Evolutionary conservation across 2,329 filamentous ascomycete species (phyloP), one percentile per base, ranked within the genome.

Genomic region (Akanthomyces muscarius): DNA sequence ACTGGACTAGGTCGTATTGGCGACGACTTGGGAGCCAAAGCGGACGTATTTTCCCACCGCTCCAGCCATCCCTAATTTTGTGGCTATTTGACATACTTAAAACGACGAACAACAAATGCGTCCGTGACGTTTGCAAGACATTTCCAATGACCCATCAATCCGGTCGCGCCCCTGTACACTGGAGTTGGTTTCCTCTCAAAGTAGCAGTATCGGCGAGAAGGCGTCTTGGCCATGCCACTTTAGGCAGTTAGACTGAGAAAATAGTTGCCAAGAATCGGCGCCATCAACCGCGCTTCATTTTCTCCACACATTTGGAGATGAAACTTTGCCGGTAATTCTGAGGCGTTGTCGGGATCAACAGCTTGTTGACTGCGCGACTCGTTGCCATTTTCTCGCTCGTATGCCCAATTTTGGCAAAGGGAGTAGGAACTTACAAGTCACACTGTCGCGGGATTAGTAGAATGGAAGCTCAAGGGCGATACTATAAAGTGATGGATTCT

Each of bases 161-260:
- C 5, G 13, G 16, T 41, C 38, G 14, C 16, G 38, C 36, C 28
- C 28, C 28, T 6, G 28, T 30, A 30, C 28, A 21, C 21, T 52
- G 14, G 16, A 8, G 8, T 21, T 21, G 16, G 13, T 21, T 36
- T 16, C 2, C 30, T 52, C 50, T 25, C 1, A 41, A 53, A 53
- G 11, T 25, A 18, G 51, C 11, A 23, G 33, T 21, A 6, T 4
- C 14, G 33, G 4, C 13, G 51, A 53, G 51, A 53, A 53, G 30
- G 25, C 23, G 45, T 25, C 23, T 28, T 25, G 21, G 8, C 33
- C 51, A 25, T 59, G 47, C 56, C 47, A n/a, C 13, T 61, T 61
- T 61, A 2, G 58, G 58, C n/a, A 61, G 18, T 45, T 36, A 18
- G 50, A 53, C 38, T 53, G 58, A 61, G 58, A 61, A 61, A 47